Evolutionary conservation across 495 filamentous ascomycete species (phyloP), one percentile per base, ranked within the genome.

Genomic region (Diplogelasinospora grovesii): DNA sequence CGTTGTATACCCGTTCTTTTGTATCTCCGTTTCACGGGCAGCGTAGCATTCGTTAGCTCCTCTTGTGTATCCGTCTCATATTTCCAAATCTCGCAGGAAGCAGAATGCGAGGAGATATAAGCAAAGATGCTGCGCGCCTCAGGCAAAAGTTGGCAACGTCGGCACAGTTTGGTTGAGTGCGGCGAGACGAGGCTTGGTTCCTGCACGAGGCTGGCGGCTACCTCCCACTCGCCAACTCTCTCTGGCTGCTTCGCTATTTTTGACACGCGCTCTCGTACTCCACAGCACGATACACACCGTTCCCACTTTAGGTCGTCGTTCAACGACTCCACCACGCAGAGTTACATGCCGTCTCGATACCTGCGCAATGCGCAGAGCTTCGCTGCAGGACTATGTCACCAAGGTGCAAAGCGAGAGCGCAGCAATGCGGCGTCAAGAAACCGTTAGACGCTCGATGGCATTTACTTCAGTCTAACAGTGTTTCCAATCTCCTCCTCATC

Each of bases 181-280:
- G 36, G 36, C 30, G 39, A 44, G 41, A 43, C 41, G 32, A 50
- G 27, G 45, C 41, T 44, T 44, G 33, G 41, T 18, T 16, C 18
- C 31, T 31, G 36, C 45, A 39, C 46, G 35, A 53, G 46, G 49
- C 49, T 53, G 41, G 49, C 49, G 45, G 45, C 45, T 53, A 49
- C 27, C 45, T 26, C 27, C 15, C 22, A 11, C 31, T 20, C 25
- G 16, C 19, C 21, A 15, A 33, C 15, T 23, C 39, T 37, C 34
- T 44, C 9, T 43, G 32, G 33, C 16, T 39, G 20, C 19, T 29
- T 36, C 18, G 21, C 44, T 46, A 46, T 46, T 36, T 46, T 46
- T 41, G 44, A 46, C 29, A 35, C 44, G 18, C 25, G 34, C 34
- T 34, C 34, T 22, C 34, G 34, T 10, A n/a, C 34, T 36, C 18